Evolutionary conservation across 352 stramenopile species (phyloP).

Genomic region (Thraustochytrium sp.): DNA sequence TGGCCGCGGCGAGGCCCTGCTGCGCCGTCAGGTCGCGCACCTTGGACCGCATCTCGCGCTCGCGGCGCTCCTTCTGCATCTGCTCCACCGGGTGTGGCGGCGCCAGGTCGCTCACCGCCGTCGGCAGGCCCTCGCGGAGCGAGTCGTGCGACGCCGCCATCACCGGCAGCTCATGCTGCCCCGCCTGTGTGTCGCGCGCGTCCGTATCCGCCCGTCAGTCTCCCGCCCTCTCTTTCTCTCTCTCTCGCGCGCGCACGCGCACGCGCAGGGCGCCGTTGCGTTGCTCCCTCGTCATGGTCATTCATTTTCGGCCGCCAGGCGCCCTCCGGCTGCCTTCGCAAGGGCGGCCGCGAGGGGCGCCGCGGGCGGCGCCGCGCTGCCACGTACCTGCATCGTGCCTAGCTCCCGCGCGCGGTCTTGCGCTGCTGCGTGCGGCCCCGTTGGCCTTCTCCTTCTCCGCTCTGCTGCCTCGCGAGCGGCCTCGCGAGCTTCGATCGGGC

Average conservation of each 20-base stretch:
- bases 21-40: conserved; percentile 36
- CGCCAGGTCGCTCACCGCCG: not conserved
- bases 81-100: conserved; percentile 36
- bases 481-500: not conserved
- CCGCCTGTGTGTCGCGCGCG: not conserved
- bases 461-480: not conserved
- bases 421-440: not conserved
- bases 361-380: no score
- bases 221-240: not conserved
- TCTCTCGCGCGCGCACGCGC: not conserved
- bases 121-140: conserved; percentile 27
- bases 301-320: not conserved
- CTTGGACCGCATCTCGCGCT: conserved; percentile 13
- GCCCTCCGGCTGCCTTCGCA: not conserved
- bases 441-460: not conserved
- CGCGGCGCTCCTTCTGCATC: conserved; percentile 31
- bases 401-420: not conserved
- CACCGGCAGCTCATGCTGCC: not conserved
- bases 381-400: conserved; percentile 18
- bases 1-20: conserved; percentile 36
- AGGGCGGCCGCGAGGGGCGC: not conserved
- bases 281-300: no score
- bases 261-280: no score
- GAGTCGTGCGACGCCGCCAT: not conserved
- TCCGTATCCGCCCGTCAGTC: not conserved